Evolutionary conservation across 2,329 filamentous ascomycete genomes (phyloP), one percentile per base, ranked within the genome.

Genomic region (Penicillium brevicompactum): DNA sequence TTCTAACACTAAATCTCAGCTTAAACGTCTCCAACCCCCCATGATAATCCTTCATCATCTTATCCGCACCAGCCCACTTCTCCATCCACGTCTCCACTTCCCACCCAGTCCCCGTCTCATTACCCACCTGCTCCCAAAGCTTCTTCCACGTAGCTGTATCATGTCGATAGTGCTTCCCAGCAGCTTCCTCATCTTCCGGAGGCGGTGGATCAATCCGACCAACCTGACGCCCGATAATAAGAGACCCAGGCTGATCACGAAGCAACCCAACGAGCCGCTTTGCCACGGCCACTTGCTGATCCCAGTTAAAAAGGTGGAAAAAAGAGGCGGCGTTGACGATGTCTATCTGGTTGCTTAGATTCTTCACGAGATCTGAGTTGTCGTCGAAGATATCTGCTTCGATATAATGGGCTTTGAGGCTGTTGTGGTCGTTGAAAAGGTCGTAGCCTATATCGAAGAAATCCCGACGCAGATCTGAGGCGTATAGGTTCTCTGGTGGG

Each of bases 361-460:
- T 24, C 5, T 21, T 18, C 10, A 55, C 34, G 18, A 55, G 46
- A 21, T 52, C 47, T 8, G 24, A 27, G 24, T 27, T 27, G 8
- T 49, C 47, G 14, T 48, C 47, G 34, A 40, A 53, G 8, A 54
- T 49, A 13, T 22, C 30, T 5, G 16, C 34, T 11, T 13, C 18
- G 13, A 27, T 13, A 58, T 86, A 84, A 1, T 73, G 74, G 2
- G 76, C 76, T 18, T 73, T 72, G 5, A 85, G 70, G 32, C 53
- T 74, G n/a, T 72, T 65, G 32, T 79, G 76, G 59, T 87, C 87
- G 46, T 79, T 77, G 71, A 88, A 89, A 27, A 89, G 74, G 54
- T 86, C 82, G 68, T 86, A 84, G 21, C 83, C 83, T 14, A 82
- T 67, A 16, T 82, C 76, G 50, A 85, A 73, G 56, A 84, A 81